Evolutionary conservation across 495 filamentous ascomycete genomes (phyloP), one percentile per base, ranked within the genome.

Genomic region (Neurospora sp.): DNA sequence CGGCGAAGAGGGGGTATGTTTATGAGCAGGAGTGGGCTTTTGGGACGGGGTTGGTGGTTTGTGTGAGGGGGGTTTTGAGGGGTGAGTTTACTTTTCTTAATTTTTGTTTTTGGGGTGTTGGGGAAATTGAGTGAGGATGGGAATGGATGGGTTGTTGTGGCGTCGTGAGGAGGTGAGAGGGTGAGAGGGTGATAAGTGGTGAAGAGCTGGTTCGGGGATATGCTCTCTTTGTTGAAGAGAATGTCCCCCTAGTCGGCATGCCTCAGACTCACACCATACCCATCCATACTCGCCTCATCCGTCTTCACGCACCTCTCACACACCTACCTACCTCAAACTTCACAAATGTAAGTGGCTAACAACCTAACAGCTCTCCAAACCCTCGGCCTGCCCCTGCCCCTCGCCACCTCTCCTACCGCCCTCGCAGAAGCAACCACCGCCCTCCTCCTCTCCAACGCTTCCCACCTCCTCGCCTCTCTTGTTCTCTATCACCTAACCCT

Each of bases 11-110:
- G 40, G 94, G 93, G 31, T 94, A 98, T 74, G 69, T 90, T 11
- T 94, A 91, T 82, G 96, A 99, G 82, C 96, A 99, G 82, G 94
- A 98, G 82, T 98, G 94, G 94, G 96, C 96, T 1, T 99, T 97
- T 83, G 91, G 93, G 27, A 88, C 85, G 80, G 89, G 89, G 1
- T 89, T 91, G 73, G 86, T 91, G 5, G 81, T 84, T 66, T 70
- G 88, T 42, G 79, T 94, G 39, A 79, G 76, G 20, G 75, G 70
- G 44, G 31, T 83, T 41, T 61, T 78, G 37, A 74, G 74, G 76
- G 77, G 83, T 84, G 76, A 70, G 72, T 74, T 68, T 40, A 68
- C 61, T 37, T 40, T 53, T 18, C 1, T 18, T 18, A 9, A 4
- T 35, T 3, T 9, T 16, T 61, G 12, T 22, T 18, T 53, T 10